These are phyloP conservation scores for Scedosporium dehoogii DNA, from an alignment of 2,329 filamentous ascomycete species.

Conservation along the genomic window DNA sequence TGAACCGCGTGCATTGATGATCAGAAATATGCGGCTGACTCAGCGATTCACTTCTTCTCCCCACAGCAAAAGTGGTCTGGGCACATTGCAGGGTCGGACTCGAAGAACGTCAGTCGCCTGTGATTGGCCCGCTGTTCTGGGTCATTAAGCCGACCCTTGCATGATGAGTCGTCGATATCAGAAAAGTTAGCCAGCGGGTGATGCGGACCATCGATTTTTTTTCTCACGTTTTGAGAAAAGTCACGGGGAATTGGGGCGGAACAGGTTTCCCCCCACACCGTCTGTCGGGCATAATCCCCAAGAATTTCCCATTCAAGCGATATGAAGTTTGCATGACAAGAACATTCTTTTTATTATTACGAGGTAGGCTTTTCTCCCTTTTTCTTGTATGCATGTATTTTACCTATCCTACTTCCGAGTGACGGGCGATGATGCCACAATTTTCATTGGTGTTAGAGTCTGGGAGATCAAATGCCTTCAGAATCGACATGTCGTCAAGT, in stretches of 20 bases:
- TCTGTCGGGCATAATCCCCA: background rate
- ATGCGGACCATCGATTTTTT: background rate
- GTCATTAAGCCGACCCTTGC: background rate
- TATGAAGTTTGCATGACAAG: background rate
- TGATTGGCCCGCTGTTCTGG: background rate
- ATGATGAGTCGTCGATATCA: constrained; percentile 2
- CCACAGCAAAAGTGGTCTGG: background rate
- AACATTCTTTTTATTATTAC: no score
- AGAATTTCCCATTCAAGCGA: background rate
- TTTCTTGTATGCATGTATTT: no score
- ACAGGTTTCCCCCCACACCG: background rate
- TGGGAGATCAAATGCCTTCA: background rate
- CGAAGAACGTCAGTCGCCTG: constrained; percentile 4
- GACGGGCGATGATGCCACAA: no score
- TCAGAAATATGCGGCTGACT: background rate
- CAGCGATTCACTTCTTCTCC: background rate
- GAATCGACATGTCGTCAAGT: background rate
- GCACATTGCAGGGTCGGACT: background rate
- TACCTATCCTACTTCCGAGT: no score
- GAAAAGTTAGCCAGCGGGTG: background rate
- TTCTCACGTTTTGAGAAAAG: background rate
- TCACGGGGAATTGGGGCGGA: background rate
- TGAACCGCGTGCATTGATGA: background rate
- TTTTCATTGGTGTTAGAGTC: no score
- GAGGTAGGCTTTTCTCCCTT: no score